Evolutionary conservation across 164 flowering plant species (phyloP).

Genomic region (Dillenia suffruticosa): DNA sequence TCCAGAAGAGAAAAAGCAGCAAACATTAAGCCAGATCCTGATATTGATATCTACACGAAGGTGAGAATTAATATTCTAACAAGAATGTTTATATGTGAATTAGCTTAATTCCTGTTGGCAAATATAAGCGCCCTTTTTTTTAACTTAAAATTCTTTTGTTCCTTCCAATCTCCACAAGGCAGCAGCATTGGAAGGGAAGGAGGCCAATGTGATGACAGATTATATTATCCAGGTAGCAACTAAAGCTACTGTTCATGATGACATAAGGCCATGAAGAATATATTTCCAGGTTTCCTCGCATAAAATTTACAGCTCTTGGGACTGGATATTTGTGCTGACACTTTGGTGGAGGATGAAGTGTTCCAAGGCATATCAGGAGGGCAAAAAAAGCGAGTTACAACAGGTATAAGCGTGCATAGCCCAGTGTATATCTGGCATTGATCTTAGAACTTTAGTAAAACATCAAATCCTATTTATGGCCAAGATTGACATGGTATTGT

Average conservation of each 20-base stretch:
- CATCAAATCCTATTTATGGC: no score
- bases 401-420: constrained; percentile 19
- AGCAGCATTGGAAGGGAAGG: constrained; percentile 61
- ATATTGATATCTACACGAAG: constrained; percentile 59
- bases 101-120: no score
- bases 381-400: constrained; percentile 42
- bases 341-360: constrained; percentile 43
- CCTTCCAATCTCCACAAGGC: constrained; percentile 31
- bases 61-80: constrained; percentile 13
- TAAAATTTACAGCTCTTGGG: constrained; percentile 35
- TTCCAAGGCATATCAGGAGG: constrained; percentile 49
- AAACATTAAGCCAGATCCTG: constrained; percentile 60
- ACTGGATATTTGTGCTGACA: constrained; percentile 49
- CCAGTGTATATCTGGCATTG: no score
- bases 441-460: no score
- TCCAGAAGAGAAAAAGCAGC: constrained; percentile 55
- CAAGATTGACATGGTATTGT: no score
- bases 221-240: constrained; percentile 58
- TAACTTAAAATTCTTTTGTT: not conserved
- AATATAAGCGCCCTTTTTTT: not conserved
- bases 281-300: no score
- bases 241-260: not conserved
- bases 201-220: constrained; percentile 65
- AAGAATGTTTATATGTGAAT: no score
- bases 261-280: no score